Evolutionary conservation across 768 basidiomycete genomes (phyloP).

Genomic region (Solioccasus polychromus): DNA sequence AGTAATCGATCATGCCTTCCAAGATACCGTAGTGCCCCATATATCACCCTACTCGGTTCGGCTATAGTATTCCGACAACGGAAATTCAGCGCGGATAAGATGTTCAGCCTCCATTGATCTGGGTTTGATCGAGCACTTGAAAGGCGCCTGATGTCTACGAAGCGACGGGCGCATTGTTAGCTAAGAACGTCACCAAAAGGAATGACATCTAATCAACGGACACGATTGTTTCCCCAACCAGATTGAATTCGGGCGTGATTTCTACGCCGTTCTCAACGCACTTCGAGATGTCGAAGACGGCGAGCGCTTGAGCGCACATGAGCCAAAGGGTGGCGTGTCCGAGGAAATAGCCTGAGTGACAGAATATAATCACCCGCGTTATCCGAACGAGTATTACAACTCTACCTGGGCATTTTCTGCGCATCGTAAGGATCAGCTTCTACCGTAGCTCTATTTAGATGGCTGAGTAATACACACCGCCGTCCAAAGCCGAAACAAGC

Average conservation of each 20-base stretch:
- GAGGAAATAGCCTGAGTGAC: slow-evolving; percentile 25
- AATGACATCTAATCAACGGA: not conserved
- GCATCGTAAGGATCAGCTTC: too few species aligned
- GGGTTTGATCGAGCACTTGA: slow-evolving; percentile 13
- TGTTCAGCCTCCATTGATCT: slow-evolving; percentile 2
- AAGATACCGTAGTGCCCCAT: too few species aligned
- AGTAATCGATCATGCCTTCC: too few species aligned
- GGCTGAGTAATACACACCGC: slow-evolving; percentile 15
- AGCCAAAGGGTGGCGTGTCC: slow-evolving; percentile 26
- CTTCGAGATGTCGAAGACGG: slow-evolving; percentile 43
- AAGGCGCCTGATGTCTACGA: slow-evolving; percentile 8
- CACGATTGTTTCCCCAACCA: slow-evolving; percentile 11
- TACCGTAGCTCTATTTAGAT: too few species aligned
- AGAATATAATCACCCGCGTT: not conserved
- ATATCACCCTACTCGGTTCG: too few species aligned
- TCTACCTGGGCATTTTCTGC: too few species aligned
- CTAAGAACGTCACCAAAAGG: too few species aligned
- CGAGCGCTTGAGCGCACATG: slow-evolving; percentile 34
- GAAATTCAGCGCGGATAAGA: not conserved
- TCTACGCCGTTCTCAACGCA: slow-evolving; percentile 38
- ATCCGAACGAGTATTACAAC: too few species aligned
- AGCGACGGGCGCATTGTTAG: not conserved
- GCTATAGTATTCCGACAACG: too few species aligned
- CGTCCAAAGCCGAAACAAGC: slow-evolving; percentile 20
- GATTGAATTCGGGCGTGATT: slow-evolving; percentile 43